Base-by-base conservation (phyloP, 192 early-diverging fungal species). In the Mortierella alpina region DNA sequence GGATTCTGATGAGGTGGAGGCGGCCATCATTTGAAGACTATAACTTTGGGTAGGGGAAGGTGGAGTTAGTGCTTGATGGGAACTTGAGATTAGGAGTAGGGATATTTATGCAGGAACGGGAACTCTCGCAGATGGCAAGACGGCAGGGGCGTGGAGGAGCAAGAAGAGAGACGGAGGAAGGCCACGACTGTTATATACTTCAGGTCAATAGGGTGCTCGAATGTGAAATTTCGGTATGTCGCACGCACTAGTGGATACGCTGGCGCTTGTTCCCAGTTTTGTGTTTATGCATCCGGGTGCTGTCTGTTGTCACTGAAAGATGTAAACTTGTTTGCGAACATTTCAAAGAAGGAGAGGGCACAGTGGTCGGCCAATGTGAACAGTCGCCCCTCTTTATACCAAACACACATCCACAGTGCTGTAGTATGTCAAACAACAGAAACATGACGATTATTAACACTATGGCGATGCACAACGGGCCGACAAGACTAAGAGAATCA, bases 1-100 rank as follows among this genome's bases (percentile, higher is more conserved):
- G 5, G 66, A 75, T 40, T 63, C 47, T 42, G 73, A 75, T 8
- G 73, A 75, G 17, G 22, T 68, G 18, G 73, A 75, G 18, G 73
- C 46, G 40, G 73, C 53, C 73, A 75, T 75, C 46, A 13, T 40
- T 64, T n/a, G 17, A 4, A 20, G 59, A 3, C 6, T 3, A 39
- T 10, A 46, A 14, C 1, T 23, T 56, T 50, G 70, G 6, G n/a
- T 62, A 20, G 63, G 46, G 22, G 46, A 15, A 40, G 12, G 39
- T 40, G 14, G 61, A 63, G 0, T 47, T 17, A 47, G 44, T 22
- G 10, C 14, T 15, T 41, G 63, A 31, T 31, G 31, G 31, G 31
- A 31, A 31, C 31, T 1, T 31, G 31, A 31, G 31, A 31, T 31
- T 31, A 31, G 31, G 31, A 31, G 31, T 31, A 31, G 31, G 31